phyloP scores from a whole-genome alignment of 768 basidiomycete genomes.

The Nidula microcarpa region DNA sequence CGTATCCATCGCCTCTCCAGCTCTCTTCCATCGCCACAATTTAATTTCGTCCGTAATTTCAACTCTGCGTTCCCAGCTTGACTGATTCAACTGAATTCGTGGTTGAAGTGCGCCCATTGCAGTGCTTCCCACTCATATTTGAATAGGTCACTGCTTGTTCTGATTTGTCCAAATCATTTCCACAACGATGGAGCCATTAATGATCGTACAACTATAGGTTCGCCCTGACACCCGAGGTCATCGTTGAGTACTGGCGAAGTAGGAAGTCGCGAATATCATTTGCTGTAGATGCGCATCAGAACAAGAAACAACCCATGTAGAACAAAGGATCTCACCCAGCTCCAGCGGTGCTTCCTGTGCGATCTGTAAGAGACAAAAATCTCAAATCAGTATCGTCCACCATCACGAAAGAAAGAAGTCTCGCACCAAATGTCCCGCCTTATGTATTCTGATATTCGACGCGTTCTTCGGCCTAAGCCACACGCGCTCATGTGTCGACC shows the following conservation, averaged over 20 bases:
- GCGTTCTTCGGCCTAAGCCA: conserved; percentile 41
- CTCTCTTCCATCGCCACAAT: too few relatives aligned
- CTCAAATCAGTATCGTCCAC: neutral
- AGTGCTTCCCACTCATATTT: too few relatives aligned
- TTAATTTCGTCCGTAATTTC: too few relatives aligned
- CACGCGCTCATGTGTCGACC: conserved; percentile 30
- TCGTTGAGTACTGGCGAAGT: conserved; percentile 4
- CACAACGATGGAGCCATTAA: too few relatives aligned
- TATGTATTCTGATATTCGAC: conserved; percentile 33
- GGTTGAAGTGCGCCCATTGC: too few relatives aligned
- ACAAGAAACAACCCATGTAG: neutral
- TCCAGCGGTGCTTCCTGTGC: conserved; percentile 35
- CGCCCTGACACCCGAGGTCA: too few relatives aligned
- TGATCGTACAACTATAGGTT: too few relatives aligned
- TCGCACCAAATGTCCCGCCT: conserved; percentile 41
- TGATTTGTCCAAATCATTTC: too few relatives aligned
- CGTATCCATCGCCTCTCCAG: too few relatives aligned
- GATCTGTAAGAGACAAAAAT: conserved; percentile 21
- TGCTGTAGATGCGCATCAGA: conserved; percentile 3
- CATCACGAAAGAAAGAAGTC: neutral
- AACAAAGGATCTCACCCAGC: conserved; percentile 15
- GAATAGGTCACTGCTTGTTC: too few relatives aligned
- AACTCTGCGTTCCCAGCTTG: too few relatives aligned
- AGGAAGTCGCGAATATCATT: conserved; percentile 10
- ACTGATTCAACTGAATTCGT: too few relatives aligned